Evolutionary conservation across 768 basidiomycete genomes (phyloP).

Genomic region (Mycena latifolia): DNA sequence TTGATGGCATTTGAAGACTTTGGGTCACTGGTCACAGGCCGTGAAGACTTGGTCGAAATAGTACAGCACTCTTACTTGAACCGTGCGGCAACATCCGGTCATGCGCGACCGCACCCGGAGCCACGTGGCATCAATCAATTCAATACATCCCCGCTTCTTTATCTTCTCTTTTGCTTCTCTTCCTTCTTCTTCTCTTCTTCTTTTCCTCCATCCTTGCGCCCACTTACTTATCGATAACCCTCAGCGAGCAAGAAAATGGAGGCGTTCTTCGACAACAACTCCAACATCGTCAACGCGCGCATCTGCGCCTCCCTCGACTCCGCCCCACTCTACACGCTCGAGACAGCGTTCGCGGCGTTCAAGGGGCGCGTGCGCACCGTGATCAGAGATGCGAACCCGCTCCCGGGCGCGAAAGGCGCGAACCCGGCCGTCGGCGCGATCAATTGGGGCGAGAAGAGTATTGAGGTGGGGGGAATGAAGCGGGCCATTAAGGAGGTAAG

Average conservation of each 20-base stretch:
- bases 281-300: constrained; percentile 59
- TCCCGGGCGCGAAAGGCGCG: constrained; percentile 20
- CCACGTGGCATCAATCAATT: no score
- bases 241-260: constrained; percentile 62
- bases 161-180: no score
- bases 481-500: constrained; percentile 54
- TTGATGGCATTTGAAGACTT: no score
- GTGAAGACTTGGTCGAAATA: no score
- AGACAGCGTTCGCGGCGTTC: constrained; percentile 56
- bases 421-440: constrained; percentile 55
- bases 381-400: constrained; percentile 62
- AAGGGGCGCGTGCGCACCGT: constrained; percentile 59
- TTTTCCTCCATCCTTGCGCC: background rate
- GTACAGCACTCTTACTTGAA: no score
- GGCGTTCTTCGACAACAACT: constrained; percentile 63
- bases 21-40: no score
- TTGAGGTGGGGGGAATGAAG: constrained; percentile 59
- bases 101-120: no score
- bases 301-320: constrained; percentile 59
- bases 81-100: no score
- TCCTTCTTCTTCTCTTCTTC: background rate
- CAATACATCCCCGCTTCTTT: no score
- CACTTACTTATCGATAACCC: no score
- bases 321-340: constrained; percentile 56
- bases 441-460: constrained; percentile 61